Evolutionary conservation across 495 filamentous ascomycete species (phyloP).

Genomic region (Venustampulla echinocandica): DNA sequence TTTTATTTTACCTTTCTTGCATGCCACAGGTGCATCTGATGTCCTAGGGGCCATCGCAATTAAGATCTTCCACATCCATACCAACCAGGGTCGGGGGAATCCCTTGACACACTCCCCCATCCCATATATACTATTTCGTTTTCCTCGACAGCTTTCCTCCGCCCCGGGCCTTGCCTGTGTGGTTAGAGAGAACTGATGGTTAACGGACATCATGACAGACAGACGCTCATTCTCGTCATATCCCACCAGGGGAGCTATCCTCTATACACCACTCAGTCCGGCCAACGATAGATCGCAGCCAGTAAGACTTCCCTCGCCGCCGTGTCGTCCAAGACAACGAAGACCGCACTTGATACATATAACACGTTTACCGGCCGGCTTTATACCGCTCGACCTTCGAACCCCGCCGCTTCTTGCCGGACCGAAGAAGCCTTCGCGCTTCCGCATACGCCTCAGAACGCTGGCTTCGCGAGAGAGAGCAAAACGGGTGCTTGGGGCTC

Average conservation of each 20-base stretch:
- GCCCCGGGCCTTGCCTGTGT: not conserved
- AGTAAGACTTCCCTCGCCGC: slow-evolving; percentile 31
- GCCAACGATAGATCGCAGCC: slow-evolving; percentile 1
- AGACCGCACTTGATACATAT: slow-evolving; percentile 49
- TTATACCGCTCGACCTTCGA: slow-evolving; percentile 39
- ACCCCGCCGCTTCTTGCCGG: slow-evolving; percentile 19
- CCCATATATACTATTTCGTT: not conserved
- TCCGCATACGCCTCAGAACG: slow-evolving; percentile 27
- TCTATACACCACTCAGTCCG: slow-evolving; percentile 11
- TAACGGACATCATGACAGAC: slow-evolving; percentile 20
- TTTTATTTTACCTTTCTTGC: not conserved
- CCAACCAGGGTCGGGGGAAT: not conserved
- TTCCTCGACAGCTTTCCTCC: not conserved
- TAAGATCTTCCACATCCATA: not conserved
- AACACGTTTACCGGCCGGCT: slow-evolving; percentile 43
- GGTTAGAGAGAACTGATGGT: not conserved
- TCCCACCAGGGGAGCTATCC: slow-evolving; percentile 14
- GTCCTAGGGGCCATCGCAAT: slow-evolving; percentile 1
- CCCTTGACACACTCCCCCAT: not conserved
- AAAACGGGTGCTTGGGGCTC: slow-evolving; percentile 28
- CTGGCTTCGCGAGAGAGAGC: slow-evolving; percentile 28
- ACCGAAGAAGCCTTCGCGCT: slow-evolving; percentile 21
- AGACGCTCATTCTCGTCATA: slow-evolving; percentile 4
- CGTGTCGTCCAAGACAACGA: slow-evolving; percentile 41
- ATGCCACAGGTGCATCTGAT: not conserved